Conservation (phyloP, 441 rosid genomes). For the Raphanus hybrid region DNA sequence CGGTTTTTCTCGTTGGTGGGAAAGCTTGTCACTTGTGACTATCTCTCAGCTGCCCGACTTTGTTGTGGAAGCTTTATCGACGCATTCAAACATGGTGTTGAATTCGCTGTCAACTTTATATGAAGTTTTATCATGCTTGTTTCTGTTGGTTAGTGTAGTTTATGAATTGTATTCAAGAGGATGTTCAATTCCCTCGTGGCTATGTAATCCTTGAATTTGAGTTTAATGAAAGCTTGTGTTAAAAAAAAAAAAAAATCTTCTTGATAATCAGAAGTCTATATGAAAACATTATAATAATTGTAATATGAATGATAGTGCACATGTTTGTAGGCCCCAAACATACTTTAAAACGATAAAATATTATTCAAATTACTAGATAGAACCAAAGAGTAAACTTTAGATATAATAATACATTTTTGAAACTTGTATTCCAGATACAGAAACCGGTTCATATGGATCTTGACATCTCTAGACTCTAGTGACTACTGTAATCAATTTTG, state of each 20-base stretch:
- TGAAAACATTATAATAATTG: background rate
- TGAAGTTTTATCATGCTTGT: too few species aligned
- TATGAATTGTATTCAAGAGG: too few species aligned
- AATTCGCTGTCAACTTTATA: too few species aligned
- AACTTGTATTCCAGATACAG: constrained; percentile 2
- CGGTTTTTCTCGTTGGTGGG: too few species aligned
- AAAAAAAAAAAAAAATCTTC: background rate
- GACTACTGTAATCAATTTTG: background rate
- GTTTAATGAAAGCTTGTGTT: too few species aligned
- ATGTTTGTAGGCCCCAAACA: constrained; percentile 7
- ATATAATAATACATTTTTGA: constrained; percentile 7
- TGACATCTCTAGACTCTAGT: background rate
- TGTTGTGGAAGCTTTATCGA: too few species aligned
- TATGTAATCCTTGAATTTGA: too few species aligned
- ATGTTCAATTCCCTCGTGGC: too few species aligned
- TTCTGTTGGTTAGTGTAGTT: too few species aligned
- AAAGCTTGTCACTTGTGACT: too few species aligned
- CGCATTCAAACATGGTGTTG: too few species aligned
- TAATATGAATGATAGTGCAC: constrained; percentile 4
- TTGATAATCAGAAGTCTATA: background rate
- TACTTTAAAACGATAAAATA: background rate
- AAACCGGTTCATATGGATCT: constrained; percentile 5
- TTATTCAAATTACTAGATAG: background rate
- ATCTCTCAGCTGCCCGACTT: too few species aligned
- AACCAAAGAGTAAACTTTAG: background rate